phyloP scores from a whole-genome alignment of 75 land plant genomes.

The Cupressus sempervirens region DNA sequence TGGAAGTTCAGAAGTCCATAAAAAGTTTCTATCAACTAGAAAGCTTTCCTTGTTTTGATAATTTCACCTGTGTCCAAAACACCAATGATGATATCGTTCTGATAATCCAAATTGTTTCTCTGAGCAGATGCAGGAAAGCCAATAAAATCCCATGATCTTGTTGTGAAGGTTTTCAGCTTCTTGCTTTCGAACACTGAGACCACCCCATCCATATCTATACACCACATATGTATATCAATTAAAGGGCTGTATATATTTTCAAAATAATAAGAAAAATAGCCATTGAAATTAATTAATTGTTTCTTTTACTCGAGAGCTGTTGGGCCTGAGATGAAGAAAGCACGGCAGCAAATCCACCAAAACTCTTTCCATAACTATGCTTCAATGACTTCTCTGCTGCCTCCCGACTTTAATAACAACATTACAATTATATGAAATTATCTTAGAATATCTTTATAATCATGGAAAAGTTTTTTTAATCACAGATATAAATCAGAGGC shows the following conservation, averaged over 20 bases:
- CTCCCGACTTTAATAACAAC: conserved; percentile 12
- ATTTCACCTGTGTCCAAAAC: conserved; percentile 50
- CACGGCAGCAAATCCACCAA: conserved; percentile 36
- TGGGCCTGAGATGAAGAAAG: conserved; percentile 11
- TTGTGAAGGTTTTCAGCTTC: conserved; percentile 37
- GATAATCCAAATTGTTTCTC: conserved; percentile 13
- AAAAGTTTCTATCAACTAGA: too few relatives aligned
- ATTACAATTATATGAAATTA: not conserved
- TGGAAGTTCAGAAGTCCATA: too few relatives aligned
- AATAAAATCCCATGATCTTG: conserved; percentile 51
- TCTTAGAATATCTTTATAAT: too few relatives aligned
- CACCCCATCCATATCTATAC: conserved; percentile 25
- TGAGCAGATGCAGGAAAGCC: conserved; percentile 10
- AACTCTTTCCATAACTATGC: conserved; percentile 30
- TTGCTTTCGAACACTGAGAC: conserved; percentile 41
- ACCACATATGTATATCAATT: not conserved
- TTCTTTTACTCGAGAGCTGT: conserved; percentile 5
- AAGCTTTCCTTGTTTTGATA: not conserved
- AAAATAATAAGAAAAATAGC: too few relatives aligned
- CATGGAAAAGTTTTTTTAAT: too few relatives aligned
- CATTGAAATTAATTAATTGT: not conserved
- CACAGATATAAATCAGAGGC: too few relatives aligned
- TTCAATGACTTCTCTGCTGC: conserved; percentile 20
- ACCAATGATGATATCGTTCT: conserved; percentile 46
- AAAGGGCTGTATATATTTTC: too few relatives aligned